Base-by-base conservation (phyloP, 1,284 basidiomycete species). In the Puccinia coronata region DNA sequence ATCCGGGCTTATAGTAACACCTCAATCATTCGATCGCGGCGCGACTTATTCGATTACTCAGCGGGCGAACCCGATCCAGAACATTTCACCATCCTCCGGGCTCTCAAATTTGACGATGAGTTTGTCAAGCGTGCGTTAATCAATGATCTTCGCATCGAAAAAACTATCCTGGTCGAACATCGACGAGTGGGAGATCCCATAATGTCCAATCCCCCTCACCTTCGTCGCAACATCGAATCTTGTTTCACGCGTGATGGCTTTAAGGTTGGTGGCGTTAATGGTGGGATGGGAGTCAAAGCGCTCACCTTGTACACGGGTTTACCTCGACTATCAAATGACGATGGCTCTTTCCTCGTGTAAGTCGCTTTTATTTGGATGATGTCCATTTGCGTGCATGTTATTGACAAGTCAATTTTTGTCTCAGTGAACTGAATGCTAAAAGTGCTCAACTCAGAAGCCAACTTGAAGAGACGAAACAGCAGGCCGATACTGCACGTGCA, bases 221-320 rank as follows among this genome's bases (percentile, higher is more conserved):
- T 28, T 83, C 86, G 87, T 23, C 82, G 73, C 0, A 77, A 83
- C 47, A 84, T 87, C 4, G 80, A 84, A 31, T 78, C 82, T 20
- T 84, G 84, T 76, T 87, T 84, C 84, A 82, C 57, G 80, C 84
- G 31, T 23, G 36, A 82, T 67, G 71, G 71, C 0, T 74, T n/a
- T 25, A 39, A n/a, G 14, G 79, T 81, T 0, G 71, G 70, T 20
- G 79, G 79, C 4, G 61, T 55, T 20, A 16, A 28, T 0, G 49
- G 91, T 82, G 91, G 91, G 53, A 91, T 91, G 86, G 89, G 88
- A 28, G 88, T 89, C 6, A 86, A 84, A 76, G 82, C 87, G 1
- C 82, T 89, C 43, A 86, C 87, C 0, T 83, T 82, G 0, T 84
- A 85, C 81, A 81, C 57, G 14, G 86, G 87, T 23, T 53, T 83